Base-by-base conservation (phyloP, 2,329 filamentous ascomycete genomes). In the Pseudohalonectria lignicola region DNA sequence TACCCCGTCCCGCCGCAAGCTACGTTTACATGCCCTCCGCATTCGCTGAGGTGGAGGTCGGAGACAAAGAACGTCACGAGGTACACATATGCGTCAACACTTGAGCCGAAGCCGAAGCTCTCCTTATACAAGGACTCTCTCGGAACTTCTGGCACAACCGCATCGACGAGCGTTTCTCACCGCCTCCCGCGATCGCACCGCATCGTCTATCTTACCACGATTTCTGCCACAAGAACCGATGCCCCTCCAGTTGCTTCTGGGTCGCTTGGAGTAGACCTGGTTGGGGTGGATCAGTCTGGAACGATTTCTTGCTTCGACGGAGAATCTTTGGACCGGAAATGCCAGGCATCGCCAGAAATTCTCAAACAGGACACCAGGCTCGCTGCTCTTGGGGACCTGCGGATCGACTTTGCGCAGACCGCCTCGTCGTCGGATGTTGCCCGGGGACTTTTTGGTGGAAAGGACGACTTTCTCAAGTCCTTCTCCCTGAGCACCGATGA, bases 1-100 rank as follows among this genome's bases (percentile, higher is more conserved):
- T 81, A 81, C 53, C 76, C 77, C 17, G 70, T 82, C 43, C 73
- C 77, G 19, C 78, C 77, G 2, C 74, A 79, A 53, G 71, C 77
- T 38, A 67, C 65, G 37, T 78, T 82, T 52, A 74, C 74, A 39
- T 80, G 76, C 54, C 56, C 76, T 8, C 70, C 76, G 16, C 69
- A 66, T 53, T 81, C 77, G 13, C 54, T 79, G 31, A 66, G 74
- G 46, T 61, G 67, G 44, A 66, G 73, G 47, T 61, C 61, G 33
- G 62, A 63, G 17, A 61, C 57, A 39, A 66, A 57, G 44, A 65
- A 68, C 41, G 59, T 73, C 23, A 62, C 67, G 30, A 67, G 77
- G 47, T 75, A 75, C 49, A 81, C 77, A 3, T 81, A 79, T 47
- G 66, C 72, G 31, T 70, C 75, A 7, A 78, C 71, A 1, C 58